Evolutionary conservation across 2,329 filamentous ascomycete species (phyloP).

Genomic region (Alternaria incomplexa): DNA sequence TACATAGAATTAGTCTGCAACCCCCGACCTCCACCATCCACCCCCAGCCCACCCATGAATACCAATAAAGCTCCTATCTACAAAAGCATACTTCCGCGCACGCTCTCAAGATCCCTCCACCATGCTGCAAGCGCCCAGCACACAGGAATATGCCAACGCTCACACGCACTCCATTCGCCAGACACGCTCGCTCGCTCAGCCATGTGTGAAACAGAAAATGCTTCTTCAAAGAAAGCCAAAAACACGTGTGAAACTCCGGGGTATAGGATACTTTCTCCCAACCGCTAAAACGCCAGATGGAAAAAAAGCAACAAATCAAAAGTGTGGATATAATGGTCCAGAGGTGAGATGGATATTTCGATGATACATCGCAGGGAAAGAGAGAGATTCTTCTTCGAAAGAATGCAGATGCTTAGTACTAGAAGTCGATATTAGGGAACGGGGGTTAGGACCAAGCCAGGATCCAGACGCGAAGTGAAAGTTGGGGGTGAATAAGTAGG

Average conservation of each 20-base stretch:
- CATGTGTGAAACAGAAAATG: not conserved
- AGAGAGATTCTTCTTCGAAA: not conserved
- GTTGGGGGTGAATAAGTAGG: not conserved
- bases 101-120: not conserved
- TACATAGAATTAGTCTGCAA: not conserved
- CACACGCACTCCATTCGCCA: not conserved
- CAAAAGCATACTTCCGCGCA: not conserved
- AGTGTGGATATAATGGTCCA: constrained; percentile 4
- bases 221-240: not conserved
- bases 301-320: constrained; percentile 3
- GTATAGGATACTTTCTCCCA: constrained; percentile 37
- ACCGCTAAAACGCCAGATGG: constrained; percentile 19
- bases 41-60: not conserved
- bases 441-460: constrained; percentile 18
- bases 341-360: constrained; percentile 11
- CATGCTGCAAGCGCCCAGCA: not conserved
- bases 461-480: constrained; percentile 21
- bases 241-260: constrained; percentile 15
- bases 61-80: not conserved
- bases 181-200: not conserved
- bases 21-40: not conserved
- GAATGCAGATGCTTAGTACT: constrained; percentile 7
- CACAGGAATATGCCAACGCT: not conserved
- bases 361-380: constrained; percentile 5
- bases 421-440: constrained; percentile 19